A percentile compares a stretch with the other conserved stretches of the same genome.
phyloP scores from a whole-genome alignment of 495 filamentous ascomycete genomes.

The Daldinia bambusicola region DNA sequence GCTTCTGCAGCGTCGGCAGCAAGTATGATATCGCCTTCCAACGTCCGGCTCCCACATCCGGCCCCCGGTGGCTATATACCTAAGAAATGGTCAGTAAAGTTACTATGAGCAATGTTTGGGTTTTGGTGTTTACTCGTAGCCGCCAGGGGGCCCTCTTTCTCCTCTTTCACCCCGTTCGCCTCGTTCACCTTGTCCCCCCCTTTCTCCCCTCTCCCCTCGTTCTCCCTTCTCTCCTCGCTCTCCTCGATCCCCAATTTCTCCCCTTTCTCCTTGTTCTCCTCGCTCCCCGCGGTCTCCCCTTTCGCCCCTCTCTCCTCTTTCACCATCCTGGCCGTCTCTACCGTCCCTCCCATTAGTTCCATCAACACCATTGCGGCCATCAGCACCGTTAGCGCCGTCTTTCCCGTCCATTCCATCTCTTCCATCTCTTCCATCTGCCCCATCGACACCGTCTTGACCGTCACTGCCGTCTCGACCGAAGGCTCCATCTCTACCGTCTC shows the following conservation, averaged over 20 bases:
- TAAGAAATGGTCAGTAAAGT: neutral
- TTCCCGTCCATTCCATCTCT: conserved; percentile 13
- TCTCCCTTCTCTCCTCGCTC: neutral
- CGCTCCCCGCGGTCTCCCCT: neutral
- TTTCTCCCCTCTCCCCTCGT: neutral
- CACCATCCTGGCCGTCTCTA: neutral
- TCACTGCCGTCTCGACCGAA: neutral
- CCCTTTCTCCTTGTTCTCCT: conserved; percentile 3
- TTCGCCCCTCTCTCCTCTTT: neutral
- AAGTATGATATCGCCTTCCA: neutral
- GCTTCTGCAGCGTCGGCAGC: conserved; percentile 7
- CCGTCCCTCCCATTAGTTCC: neutral
- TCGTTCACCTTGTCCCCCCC: neutral
- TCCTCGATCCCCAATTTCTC: too few relatives aligned
- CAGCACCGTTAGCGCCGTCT: neutral
- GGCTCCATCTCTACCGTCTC: neutral
- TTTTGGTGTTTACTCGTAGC: neutral
- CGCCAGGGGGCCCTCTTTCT: neutral
- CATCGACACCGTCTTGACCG: conserved; percentile 15
- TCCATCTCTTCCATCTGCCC: conserved; percentile 17
- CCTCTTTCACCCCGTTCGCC: neutral
- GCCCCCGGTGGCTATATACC: neutral
- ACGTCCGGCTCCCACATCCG: neutral
- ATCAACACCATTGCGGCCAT: neutral
- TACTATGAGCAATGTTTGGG: too few relatives aligned